Evolutionary conservation across 305 asterid species (phyloP).

Genomic region (Fraxinus angustifolia): DNA sequence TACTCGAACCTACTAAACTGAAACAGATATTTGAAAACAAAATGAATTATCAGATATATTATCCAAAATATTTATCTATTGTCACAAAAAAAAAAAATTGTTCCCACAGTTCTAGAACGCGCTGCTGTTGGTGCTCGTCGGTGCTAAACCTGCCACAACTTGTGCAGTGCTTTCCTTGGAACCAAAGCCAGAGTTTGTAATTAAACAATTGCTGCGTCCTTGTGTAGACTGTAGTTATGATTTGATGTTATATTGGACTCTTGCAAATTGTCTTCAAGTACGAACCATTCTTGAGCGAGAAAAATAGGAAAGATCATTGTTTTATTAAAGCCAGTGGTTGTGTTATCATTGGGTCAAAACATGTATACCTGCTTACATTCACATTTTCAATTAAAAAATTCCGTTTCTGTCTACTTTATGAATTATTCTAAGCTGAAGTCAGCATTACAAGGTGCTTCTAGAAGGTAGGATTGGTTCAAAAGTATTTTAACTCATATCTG

Average conservation of each 20-base stretch:
- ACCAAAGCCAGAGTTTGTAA: neutral
- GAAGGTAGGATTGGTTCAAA: conserved; percentile 79
- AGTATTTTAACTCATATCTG: conserved; percentile 50
- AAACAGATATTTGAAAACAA: too few species aligned
- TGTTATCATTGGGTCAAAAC: conserved; percentile 66
- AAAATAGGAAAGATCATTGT: conserved; percentile 34
- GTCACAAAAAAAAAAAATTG: too few species aligned
- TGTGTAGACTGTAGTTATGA: neutral
- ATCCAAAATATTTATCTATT: too few species aligned
- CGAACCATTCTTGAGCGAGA: neutral
- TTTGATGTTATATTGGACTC: neutral
- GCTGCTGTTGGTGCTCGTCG: too few species aligned
- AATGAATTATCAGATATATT: too few species aligned
- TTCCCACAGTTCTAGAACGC: too few species aligned
- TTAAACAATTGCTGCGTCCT: neutral
- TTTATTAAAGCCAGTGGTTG: conserved; percentile 43
- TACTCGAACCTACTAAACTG: too few species aligned
- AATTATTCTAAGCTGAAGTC: conserved; percentile 41
- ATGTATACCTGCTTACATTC: conserved; percentile 35
- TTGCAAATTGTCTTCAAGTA: neutral
- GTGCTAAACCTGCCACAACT: neutral
- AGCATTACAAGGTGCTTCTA: conserved; percentile 61
- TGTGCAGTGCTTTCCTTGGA: neutral
- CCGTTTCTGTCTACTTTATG: conserved; percentile 11
- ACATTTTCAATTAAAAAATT: neutral